Conservation (phyloP, 805 yeast species). For the Nakazawaea populi region DNA sequence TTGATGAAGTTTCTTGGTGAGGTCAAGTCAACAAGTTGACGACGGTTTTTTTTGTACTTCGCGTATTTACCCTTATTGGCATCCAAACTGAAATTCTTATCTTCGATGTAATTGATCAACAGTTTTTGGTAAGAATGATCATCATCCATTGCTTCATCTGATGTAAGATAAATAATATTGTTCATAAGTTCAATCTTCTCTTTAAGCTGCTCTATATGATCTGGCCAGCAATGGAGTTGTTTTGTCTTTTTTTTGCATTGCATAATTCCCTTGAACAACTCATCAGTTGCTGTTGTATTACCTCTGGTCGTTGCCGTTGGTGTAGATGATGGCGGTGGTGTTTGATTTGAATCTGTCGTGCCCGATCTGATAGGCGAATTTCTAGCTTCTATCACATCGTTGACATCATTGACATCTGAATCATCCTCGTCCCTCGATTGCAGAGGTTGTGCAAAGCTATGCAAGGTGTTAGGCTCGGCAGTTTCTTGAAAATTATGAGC, state of each 20-base stretch:
- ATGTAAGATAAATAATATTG: slow-evolving; percentile 1
- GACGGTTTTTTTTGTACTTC: slow-evolving; percentile 7
- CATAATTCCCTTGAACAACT: neutral
- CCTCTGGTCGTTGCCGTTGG: neutral
- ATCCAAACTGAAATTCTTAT: slow-evolving; percentile 4
- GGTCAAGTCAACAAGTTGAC: slow-evolving; percentile 9
- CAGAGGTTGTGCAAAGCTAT: neutral
- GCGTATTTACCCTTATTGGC: slow-evolving; percentile 7
- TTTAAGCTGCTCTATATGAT: slow-evolving; percentile 6
- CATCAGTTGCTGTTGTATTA: neutral
- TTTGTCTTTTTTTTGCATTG: neutral
- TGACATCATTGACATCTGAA: neutral
- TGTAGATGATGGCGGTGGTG: neutral
- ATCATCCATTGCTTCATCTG: neutral
- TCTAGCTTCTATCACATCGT: neutral
- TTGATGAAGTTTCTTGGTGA: slow-evolving; percentile 49
- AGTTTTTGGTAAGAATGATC: neutral
- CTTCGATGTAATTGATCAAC: slow-evolving; percentile 6
- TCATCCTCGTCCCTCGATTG: neutral
- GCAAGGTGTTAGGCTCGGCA: neutral
- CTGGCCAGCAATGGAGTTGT: slow-evolving; percentile 4
- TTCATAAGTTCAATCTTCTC: slow-evolving; percentile 8
- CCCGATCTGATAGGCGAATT: neutral
- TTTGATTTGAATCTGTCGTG: neutral
- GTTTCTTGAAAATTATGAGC: neutral